Base-by-base conservation (phyloP, 352 stramenopile species). In the Peronospora farinosa region DNA sequence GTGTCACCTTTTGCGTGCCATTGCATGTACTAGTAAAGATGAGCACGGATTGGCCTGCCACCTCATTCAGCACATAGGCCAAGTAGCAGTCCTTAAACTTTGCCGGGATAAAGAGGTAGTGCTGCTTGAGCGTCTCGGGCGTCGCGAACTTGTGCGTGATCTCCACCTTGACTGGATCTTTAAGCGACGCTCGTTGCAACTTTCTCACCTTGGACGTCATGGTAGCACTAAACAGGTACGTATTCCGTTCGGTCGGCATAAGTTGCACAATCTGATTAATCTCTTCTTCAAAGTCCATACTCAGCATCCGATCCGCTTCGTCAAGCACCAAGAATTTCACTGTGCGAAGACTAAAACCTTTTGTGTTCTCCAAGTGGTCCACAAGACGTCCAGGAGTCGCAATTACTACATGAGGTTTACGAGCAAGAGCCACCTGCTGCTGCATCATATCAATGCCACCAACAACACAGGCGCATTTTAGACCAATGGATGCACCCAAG, bases 11-110 rank as follows among this genome's bases (percentile, higher is more conserved):
- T 58, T 98, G 88, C 1, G 97, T 96, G 64, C 96, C 96, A 52
- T 97, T 97, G 74, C 96, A 99, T 41, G 97, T 99, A 23, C 93
- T 95, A 19, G 94, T 91, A 65, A 99, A 99, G 23, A 99, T 97
- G 27, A 99, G 81, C 47, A 97, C 96, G 3, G 80, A 97, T 72
- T 99, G 92, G 2, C 96, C 96, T 5, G 90, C 88, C 61, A 98
- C 90, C 68, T 98, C 96, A 68, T 99, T 98, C 9, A 99, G 84
- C 28, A 99, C 63, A 65, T 98, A 99, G 9, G 95, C 93, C 36
- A 99, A 77, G 69, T 99, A 98, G 64, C 88, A 98, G 70, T 99
- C 96, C 84, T 99, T 99, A 83, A 98, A 98, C 64, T 99, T 99
- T 35, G 96, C 96, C 12, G 96, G 96, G 44, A 99, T 97, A 72